A percentile compares a stretch with the other conserved stretches of the same genome.
phyloP scores from a whole-genome alignment of 192 early-diverging fungal genomes.

The Backusella luteola region DNA sequence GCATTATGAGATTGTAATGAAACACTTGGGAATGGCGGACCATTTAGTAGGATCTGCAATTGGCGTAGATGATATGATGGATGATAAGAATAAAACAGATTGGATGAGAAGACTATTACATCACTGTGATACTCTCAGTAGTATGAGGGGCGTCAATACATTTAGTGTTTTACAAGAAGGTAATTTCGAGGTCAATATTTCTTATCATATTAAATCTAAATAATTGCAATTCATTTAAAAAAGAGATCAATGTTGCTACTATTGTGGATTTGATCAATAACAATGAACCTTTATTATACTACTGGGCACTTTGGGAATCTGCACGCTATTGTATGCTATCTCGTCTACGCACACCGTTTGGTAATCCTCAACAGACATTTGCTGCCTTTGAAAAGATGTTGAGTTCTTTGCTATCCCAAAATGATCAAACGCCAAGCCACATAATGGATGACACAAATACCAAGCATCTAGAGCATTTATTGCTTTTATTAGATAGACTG shows the following conservation, averaged over 20 bases:
- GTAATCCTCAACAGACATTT: conserved; percentile 66
- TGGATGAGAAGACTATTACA: conserved; percentile 58
- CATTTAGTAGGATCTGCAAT: conserved; percentile 18
- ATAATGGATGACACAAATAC: neutral
- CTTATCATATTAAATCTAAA: neutral
- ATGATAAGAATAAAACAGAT: conserved; percentile 24
- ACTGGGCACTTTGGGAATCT: conserved; percentile 77
- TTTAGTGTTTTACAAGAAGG: conserved; percentile 16
- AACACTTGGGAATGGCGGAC: conserved; percentile 50
- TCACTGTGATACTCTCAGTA: conserved; percentile 44
- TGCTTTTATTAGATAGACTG: conserved; percentile 65
- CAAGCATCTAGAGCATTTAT: conserved; percentile 41
- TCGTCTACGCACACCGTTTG: conserved; percentile 71
- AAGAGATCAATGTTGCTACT: neutral
- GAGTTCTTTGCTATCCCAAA: conserved; percentile 27
- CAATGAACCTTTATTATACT: conserved; percentile 41
- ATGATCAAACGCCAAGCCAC: neutral
- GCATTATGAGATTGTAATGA: conserved; percentile 63
- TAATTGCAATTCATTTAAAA: neutral
- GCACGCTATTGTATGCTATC: conserved; percentile 72
- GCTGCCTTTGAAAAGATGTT: conserved; percentile 49
- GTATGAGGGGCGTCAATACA: conserved; percentile 3
- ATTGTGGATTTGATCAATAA: conserved; percentile 19
- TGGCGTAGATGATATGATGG: neutral
- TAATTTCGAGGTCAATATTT: neutral